These are phyloP conservation scores for Scedosporium apiospermum DNA, from an alignment of 2,329 filamentous ascomycete species.

Conservation along the genomic window DNA sequence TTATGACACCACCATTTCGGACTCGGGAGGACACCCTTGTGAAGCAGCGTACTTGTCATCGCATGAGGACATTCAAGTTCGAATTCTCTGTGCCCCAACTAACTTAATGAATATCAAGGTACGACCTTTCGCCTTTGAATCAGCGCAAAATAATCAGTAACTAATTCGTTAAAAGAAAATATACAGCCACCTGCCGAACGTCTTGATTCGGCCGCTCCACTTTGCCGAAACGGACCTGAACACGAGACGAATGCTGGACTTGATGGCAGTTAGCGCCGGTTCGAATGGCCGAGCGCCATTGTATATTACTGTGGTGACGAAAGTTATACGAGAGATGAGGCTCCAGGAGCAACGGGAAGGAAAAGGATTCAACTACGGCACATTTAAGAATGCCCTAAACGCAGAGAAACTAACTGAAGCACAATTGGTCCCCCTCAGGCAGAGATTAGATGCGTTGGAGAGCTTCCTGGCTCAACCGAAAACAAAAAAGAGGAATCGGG, in stretches of 20 bases:
- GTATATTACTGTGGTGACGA: slow-evolving; percentile 46
- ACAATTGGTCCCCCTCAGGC: slow-evolving; percentile 46
- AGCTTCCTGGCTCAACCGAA: slow-evolving; percentile 41
- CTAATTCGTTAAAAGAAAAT: slow-evolving; percentile 12
- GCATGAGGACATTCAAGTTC: slow-evolving; percentile 30
- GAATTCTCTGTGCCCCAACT: slow-evolving; percentile 45
- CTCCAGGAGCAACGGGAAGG: slow-evolving; percentile 28
- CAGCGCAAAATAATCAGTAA: too few species aligned
- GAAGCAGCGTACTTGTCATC: slow-evolving; percentile 50
- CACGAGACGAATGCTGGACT: slow-evolving; percentile 46
- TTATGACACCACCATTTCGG: slow-evolving; percentile 47
- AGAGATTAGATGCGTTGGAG: slow-evolving; percentile 53
- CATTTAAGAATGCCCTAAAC: slow-evolving; percentile 28
- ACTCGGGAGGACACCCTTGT: slow-evolving; percentile 38
- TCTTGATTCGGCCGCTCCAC: slow-evolving; percentile 39
- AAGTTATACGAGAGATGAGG: slow-evolving; percentile 48
- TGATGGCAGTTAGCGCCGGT: slow-evolving; percentile 42
- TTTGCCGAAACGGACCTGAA: slow-evolving; percentile 44
- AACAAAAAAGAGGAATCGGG: too few species aligned
- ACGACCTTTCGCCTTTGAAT: background rate
- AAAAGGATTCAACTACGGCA: slow-evolving; percentile 35
- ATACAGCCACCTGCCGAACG: slow-evolving; percentile 31
- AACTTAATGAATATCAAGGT: slow-evolving; percentile 34
- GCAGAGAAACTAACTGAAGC: slow-evolving; percentile 28
- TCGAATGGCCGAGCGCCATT: slow-evolving; percentile 35